Percentiles rank a stretch among this genome's conserved stretches.
These are phyloP conservation scores for Yamadazyma diddensiae DNA, from an alignment of 1,139 yeast species.

Conservation along the genomic window DNA sequence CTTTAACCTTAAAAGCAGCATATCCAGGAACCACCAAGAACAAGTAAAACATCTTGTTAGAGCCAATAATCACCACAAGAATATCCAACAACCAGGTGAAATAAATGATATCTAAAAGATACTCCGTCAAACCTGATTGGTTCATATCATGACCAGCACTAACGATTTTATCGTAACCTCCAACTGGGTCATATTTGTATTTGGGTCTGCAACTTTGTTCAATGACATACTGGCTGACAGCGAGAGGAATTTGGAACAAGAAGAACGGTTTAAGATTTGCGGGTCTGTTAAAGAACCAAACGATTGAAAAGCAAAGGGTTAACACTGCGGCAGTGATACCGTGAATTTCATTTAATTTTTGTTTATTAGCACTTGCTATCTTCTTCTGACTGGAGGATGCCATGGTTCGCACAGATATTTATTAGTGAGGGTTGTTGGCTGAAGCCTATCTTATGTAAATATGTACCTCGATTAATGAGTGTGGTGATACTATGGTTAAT, in stretches of 20 bases:
- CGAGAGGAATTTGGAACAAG: conserved; percentile 57
- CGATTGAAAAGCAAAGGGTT: conserved; percentile 23
- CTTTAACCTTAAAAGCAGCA: conserved; percentile 51
- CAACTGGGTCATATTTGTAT: conserved; percentile 37
- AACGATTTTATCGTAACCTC: conserved; percentile 35
- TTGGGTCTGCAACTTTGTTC: conserved; percentile 69
- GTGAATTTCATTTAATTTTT: conserved; percentile 56
- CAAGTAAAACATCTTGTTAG: conserved; percentile 62
- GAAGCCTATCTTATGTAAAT: no score
- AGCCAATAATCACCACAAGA: conserved; percentile 53
- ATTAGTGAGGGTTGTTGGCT: neutral
- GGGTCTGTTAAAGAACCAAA: conserved; percentile 55
- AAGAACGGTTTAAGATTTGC: conserved; percentile 46
- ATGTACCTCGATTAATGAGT: no score
- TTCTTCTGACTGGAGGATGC: conserved; percentile 59
- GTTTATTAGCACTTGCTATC: conserved; percentile 57
- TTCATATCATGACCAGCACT: conserved; percentile 63
- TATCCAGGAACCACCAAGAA: conserved; percentile 46
- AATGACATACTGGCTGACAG: conserved; percentile 51
- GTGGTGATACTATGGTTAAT: no score
- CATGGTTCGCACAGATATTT: conserved; percentile 19
- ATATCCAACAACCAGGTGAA: conserved; percentile 63
- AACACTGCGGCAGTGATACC: conserved; percentile 43
- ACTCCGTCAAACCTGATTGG: conserved; percentile 71
- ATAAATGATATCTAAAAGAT: conserved; percentile 72